Conservation (phyloP, 2,329 filamentous ascomycete species). For the Aureobasidium mangrovei region DNA sequence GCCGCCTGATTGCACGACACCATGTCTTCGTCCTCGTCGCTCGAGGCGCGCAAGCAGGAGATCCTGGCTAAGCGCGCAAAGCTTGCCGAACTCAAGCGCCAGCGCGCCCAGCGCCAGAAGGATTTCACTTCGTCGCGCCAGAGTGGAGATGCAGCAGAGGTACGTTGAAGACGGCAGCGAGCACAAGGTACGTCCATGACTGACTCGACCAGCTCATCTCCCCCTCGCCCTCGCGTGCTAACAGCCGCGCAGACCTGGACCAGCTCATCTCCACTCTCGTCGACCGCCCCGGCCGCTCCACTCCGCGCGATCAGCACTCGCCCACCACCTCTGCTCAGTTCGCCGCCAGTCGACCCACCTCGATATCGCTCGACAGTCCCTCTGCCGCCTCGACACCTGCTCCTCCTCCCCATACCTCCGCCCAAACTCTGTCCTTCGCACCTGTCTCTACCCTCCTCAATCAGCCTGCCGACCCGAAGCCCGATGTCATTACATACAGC, state of each 20-base stretch:
- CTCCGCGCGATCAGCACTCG: constrained; percentile 74
- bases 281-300: constrained; percentile 60
- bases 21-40: constrained; percentile 27
- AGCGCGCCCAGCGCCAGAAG: constrained; percentile 73
- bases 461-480: constrained; percentile 59
- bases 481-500: constrained; percentile 89
- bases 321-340: constrained; percentile 73
- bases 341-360: constrained; percentile 46
- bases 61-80: constrained; percentile 95
- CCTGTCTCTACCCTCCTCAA: constrained; percentile 72
- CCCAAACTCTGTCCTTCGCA: constrained; percentile 65
- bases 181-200: constrained; percentile 16
- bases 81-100: constrained; percentile 89
- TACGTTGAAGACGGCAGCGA: constrained; percentile 32
- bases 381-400: constrained; percentile 50
- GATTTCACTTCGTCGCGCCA: constrained; percentile 43
- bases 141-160: constrained; percentile 62
- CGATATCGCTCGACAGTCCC: constrained; percentile 48
- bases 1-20: background rate
- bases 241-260: constrained; percentile 69
- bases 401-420: constrained; percentile 37
- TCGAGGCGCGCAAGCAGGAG: constrained; percentile 78
- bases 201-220: constrained; percentile 50
- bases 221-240: constrained; percentile 60
- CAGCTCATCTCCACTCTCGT: constrained; percentile 76